Conservation (phyloP, 2,329 filamentous ascomycete species). For the Sporothrix curviconia region DNA sequence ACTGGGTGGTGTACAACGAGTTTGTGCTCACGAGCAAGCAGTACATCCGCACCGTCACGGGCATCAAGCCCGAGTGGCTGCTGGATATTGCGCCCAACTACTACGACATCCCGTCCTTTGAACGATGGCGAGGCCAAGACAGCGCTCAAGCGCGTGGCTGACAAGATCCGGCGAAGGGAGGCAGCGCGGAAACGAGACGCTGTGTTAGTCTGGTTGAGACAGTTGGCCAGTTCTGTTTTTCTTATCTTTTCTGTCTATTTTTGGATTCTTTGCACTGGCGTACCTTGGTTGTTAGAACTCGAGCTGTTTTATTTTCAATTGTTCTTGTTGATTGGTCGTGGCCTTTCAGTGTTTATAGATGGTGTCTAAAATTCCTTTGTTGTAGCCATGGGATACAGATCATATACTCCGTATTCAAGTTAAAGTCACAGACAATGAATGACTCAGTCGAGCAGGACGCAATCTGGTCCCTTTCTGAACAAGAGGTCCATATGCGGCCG, state of each 20-base stretch:
- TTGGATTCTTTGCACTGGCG: too few relatives aligned
- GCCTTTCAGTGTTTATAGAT: too few relatives aligned
- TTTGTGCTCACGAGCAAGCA: slow-evolving; percentile 98
- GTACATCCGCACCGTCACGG: slow-evolving; percentile 90
- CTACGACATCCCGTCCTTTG: slow-evolving; percentile 78
- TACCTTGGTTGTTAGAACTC: too few relatives aligned
- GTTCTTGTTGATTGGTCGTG: background rate
- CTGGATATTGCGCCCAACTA: slow-evolving; percentile 90
- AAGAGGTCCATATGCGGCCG: too few relatives aligned
- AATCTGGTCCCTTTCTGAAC: too few relatives aligned
- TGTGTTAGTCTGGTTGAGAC: slow-evolving; percentile 21
- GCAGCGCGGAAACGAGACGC: too few relatives aligned
- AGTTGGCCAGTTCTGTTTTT: background rate
- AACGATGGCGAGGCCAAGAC: slow-evolving; percentile 80
- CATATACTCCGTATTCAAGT: too few relatives aligned
- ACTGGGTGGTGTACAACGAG: slow-evolving; percentile 98
- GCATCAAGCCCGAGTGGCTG: slow-evolving; percentile 89
- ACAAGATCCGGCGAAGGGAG: slow-evolving; percentile 55
- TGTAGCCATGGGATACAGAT: too few relatives aligned
- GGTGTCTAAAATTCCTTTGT: too few relatives aligned
- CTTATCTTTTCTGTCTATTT: background rate
- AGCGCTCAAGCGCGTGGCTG: slow-evolving; percentile 49
- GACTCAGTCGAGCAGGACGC: too few relatives aligned
- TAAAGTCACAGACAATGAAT: too few relatives aligned
- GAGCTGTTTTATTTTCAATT: background rate